Base-by-base conservation (phyloP, 768 basidiomycete species). In the Boletus tomentosulus region DNA sequence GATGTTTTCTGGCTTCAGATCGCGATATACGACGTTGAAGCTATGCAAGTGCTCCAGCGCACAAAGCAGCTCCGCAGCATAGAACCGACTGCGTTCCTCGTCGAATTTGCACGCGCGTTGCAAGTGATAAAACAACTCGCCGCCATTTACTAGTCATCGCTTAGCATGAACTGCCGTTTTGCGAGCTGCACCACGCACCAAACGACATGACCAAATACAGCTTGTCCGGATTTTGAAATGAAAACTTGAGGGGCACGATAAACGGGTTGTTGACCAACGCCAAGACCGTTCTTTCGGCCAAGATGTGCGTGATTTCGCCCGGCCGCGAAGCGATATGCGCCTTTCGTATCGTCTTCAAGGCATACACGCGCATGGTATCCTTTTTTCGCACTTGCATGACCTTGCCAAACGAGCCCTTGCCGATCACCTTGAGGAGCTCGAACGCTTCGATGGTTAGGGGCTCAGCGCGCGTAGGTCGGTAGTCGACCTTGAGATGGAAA, bases 311-410 rank as follows among this genome's bases (percentile, higher is more conserved):
- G 62, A 99, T 98, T 74, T 98, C 97, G 38, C 95, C 95, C 0
- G 90, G 91, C 1, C 96, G 83, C 33, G 91, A 90, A 5, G 96
- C 97, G 60, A 98, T 98, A 66, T 97, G 92, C 4, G 96, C 96
- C 72, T 99, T 99, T 50, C 95, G 84, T 63, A 98, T 98, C 3
- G 97, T 98, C 77, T 98, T 98, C 64, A 99, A 78, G 3, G 96
- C 96, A 74, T 99, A 99, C 65, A 99, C 89, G 54, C 97, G 92
- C 61, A 92, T 83, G 1, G 97, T 98, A 72, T 99, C 94, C 75
- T 97, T 95, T 76, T 99, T 99, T 50, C 94, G 87, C 39, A 99
- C 96, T 80, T 99, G 96, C 97, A 98, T 98, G 35, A 96, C 95
- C 73, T 99, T 99, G 15, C 97, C 96, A 63, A 99, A 99, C 56